phyloP scores from a whole-genome alignment of 192 early-diverging fungal species.

The Cetraspora pellucida region DNA sequence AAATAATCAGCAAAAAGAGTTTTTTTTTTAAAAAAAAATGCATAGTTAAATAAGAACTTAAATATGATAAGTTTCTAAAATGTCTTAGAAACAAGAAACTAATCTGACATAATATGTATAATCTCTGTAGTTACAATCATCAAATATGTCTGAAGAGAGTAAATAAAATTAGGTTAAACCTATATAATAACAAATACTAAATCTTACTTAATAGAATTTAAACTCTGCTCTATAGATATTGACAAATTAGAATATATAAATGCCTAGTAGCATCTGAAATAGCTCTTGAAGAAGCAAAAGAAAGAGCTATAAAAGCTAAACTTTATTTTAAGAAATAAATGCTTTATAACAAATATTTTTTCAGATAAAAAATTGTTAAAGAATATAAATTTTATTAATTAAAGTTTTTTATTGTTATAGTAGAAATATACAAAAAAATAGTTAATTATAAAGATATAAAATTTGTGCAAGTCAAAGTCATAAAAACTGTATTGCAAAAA shows the following conservation, averaged over 20 bases:
- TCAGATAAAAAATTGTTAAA: background rate
- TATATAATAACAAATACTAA: conserved; percentile 16
- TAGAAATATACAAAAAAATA: background rate
- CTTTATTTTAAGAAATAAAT: background rate
- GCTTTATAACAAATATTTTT: background rate
- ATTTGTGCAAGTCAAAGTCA: background rate
- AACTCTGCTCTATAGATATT: conserved; percentile 23
- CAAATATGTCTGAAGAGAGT: conserved; percentile 22
- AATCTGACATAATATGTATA: conserved; percentile 25
- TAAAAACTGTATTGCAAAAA: conserved; percentile 4
- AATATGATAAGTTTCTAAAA: conserved; percentile 21
- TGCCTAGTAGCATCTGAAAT: background rate
- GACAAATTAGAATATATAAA: conserved; percentile 16
- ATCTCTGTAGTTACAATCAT: conserved; percentile 19
- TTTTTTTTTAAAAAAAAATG: no score
- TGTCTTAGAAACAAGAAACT: no score
- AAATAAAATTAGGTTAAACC: conserved; percentile 29
- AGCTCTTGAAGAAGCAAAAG: conserved; percentile 12
- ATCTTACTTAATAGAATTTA: conserved; percentile 19
- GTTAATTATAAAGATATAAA: background rate
- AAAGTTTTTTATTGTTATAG: conserved; percentile 5
- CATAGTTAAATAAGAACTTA: conserved; percentile 24
- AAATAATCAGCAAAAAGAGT: no score
- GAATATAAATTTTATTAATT: conserved; percentile 1
- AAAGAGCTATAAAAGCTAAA: conserved; percentile 16